Evolutionary conservation across 768 basidiomycete species (phyloP), one percentile per base, ranked within the genome.

Genomic region (Glaciozyma martinii): DNA sequence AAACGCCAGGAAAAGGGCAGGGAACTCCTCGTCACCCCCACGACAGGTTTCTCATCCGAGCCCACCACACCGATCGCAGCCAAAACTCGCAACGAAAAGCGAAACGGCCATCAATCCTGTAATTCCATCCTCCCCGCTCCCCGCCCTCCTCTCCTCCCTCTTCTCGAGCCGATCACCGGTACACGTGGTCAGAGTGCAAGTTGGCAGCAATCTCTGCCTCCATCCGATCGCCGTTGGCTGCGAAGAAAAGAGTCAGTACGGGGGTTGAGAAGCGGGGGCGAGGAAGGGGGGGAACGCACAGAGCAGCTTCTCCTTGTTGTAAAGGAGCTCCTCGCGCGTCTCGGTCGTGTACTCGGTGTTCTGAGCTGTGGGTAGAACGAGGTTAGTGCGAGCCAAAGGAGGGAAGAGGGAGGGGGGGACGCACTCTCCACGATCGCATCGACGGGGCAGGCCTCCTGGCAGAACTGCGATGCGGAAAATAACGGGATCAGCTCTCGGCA

Each of bases 401-500:
- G 29, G 32, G 9, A 23, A 55, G 71, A 54, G 37, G 66, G 42
- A 60, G 65, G 57, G 54, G 56, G 46, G 60, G 16, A 49, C 53
- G n/a, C 75, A 94, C 93, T 94, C 81, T 98, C 95, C 61, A 99
- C 95, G 73, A 99, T 98, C 65, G 95, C 95, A 78, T 98, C 95
- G 63, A 98, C 95, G 3, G 95, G 95, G 77, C 95, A 99, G 37
- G 95, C 95, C 79, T 98, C 95, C 78, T 98, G 94, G 78, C 95
- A 98, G 82, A 97, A 98, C 66, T 70, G 61, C 9, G 19, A n/a
- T 10, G 25, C 5, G 18, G 27, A 23, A 12, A 5, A 52, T 27
- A 21, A 16, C 3, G 37, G 5, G 40, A 42, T 49, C 32, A 56
- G 63, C 27, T 8, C 40, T 3, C 2, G 30, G 58, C 5, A 27